phyloP scores from a whole-genome alignment of 2,329 filamentous ascomycete species.

The Rachicladosporium sp. region DNA sequence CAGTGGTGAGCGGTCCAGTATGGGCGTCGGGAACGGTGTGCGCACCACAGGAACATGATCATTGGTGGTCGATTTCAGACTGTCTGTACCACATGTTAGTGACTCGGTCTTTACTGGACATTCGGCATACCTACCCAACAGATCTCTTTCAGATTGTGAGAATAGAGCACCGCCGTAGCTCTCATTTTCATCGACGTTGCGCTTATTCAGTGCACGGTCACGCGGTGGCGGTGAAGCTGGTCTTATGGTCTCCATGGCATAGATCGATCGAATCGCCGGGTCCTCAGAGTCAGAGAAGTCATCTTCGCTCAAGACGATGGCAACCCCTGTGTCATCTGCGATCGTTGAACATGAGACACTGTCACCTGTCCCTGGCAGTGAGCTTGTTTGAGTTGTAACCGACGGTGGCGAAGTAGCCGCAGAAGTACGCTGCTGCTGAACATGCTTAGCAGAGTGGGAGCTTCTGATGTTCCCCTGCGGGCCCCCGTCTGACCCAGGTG shows the following conservation, averaged over 20 bases:
- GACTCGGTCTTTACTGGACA: neutral
- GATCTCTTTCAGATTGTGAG: conserved; percentile 12
- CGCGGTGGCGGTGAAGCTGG: conserved; percentile 12
- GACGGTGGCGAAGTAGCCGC: too few species aligned
- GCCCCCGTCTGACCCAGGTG: too few species aligned
- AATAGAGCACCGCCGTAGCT: conserved; percentile 20
- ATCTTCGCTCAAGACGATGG: too few species aligned
- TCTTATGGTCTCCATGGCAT: neutral
- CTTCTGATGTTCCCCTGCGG: too few species aligned
- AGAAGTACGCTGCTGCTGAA: too few species aligned
- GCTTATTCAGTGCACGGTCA: conserved; percentile 16
- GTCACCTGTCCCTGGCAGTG: too few species aligned
- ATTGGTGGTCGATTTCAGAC: conserved; percentile 4
- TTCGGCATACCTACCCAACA: conserved; percentile 11
- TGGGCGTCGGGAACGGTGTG: conserved; percentile 36
- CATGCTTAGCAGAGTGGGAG: too few species aligned
- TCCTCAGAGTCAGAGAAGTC: too few species aligned
- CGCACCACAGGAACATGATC: conserved; percentile 36
- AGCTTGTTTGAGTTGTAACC: too few species aligned
- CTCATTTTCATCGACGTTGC: conserved; percentile 18
- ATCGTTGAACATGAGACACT: too few species aligned
- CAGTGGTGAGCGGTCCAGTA: conserved; percentile 42
- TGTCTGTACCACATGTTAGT: neutral
- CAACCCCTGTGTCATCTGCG: too few species aligned
- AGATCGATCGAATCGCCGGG: too few species aligned